phyloP scores from a whole-genome alignment of 805 yeast genomes.

The Hyphopichia homilentoma region DNA sequence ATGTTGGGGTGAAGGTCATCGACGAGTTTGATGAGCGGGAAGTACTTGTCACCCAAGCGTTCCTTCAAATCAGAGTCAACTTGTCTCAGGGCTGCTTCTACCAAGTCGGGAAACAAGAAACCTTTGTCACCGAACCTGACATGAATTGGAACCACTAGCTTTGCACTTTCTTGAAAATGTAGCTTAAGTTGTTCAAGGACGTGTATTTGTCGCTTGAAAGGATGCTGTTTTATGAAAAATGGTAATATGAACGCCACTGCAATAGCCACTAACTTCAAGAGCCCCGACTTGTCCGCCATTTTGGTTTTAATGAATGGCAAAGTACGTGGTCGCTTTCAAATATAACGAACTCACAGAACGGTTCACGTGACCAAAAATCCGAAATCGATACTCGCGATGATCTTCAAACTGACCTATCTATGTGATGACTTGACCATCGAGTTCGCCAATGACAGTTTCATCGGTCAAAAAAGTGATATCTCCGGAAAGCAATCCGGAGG shows the following conservation, averaged over 20 bases:
- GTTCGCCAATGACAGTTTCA: constrained; percentile 35
- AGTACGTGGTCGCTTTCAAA: no score
- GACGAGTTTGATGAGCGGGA: background rate
- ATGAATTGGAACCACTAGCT: constrained; percentile 18
- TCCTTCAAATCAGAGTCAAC: constrained; percentile 17
- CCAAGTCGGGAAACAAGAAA: constrained; percentile 64
- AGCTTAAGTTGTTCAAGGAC: constrained; percentile 2
- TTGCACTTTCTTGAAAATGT: constrained; percentile 5
- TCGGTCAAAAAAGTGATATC: constrained; percentile 21
- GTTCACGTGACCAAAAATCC: background rate
- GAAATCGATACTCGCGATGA: no score
- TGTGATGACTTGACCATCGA: no score
- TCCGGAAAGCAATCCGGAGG: constrained; percentile 41
- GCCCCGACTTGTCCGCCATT: no score
- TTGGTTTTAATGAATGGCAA: no score
- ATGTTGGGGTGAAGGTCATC: constrained; percentile 2
- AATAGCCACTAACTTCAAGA: background rate
- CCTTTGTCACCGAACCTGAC: constrained; percentile 35
- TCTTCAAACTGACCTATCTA: no score
- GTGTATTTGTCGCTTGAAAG: constrained; percentile 14
- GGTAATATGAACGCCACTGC: background rate
- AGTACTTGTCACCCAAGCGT: background rate
- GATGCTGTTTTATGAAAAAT: constrained; percentile 11
- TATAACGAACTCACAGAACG: background rate
- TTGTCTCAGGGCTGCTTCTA: constrained; percentile 42